These are phyloP conservation scores for Linum tenue DNA, from an alignment of 345 rosid species.

Conservation along the genomic window DNA sequence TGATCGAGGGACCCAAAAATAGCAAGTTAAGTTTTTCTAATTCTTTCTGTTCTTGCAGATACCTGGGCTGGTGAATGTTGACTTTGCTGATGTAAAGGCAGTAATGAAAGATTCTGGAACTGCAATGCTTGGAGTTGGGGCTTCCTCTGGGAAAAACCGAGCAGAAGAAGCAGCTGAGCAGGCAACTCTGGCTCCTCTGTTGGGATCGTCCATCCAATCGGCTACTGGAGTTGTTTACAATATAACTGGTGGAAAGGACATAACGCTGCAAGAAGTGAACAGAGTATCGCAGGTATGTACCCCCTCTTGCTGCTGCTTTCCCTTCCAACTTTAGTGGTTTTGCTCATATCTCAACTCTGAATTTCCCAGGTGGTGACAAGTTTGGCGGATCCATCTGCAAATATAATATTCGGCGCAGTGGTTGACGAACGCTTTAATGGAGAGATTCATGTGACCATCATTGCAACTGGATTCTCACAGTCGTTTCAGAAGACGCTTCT, in stretches of 20 bases:
- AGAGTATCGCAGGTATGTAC: constrained; percentile 75
- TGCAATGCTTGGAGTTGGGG: constrained; percentile 99
- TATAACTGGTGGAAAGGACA: constrained; percentile 95
- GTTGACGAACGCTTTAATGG: constrained; percentile 93
- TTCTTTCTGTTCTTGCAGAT: constrained; percentile 37
- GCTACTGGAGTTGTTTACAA: constrained; percentile 97
- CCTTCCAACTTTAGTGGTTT: too few species aligned
- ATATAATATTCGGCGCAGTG: constrained; percentile 96
- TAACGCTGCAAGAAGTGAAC: constrained; percentile 95
- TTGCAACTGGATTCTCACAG: constrained; percentile 94
- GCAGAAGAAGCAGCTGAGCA: constrained; percentile 99
- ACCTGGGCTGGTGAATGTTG: constrained; percentile 96
- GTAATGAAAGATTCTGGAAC: constrained; percentile 96
- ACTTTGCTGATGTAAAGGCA: constrained; percentile 96
- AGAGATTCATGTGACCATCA: constrained; percentile 90
- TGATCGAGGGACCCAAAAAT: too few species aligned
- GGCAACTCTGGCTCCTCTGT: constrained; percentile 89
- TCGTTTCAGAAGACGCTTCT: constrained; percentile 82
- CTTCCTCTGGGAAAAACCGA: constrained; percentile 93
- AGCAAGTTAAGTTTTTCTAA: not conserved
- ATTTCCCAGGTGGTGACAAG: constrained; percentile 80
- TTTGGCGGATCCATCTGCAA: constrained; percentile 95
- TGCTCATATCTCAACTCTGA: not conserved
- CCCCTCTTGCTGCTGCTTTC: not conserved
- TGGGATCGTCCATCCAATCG: constrained; percentile 97